These are phyloP conservation scores for Spathaspora arborariae DNA, from an alignment of 805 yeast species.

Conservation along the genomic window DNA sequence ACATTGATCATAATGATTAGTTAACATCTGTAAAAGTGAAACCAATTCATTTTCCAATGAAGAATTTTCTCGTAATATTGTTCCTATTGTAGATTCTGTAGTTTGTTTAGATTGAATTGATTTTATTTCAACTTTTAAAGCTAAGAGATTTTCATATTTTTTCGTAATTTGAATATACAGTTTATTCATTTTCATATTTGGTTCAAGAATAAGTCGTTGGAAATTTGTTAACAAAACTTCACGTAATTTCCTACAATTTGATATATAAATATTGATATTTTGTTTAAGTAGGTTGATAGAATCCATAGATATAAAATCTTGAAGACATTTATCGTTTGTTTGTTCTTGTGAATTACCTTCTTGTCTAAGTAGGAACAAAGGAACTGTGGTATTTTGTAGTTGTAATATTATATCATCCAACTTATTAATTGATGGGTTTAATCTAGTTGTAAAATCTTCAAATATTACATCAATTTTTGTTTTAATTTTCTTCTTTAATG, in stretches of 20 bases:
- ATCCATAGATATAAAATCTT: slow-evolving; percentile 32
- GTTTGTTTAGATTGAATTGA: slow-evolving; percentile 5
- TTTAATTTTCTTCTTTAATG: slow-evolving; percentile 11
- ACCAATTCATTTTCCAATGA: slow-evolving; percentile 68
- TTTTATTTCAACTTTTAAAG: slow-evolving; percentile 14
- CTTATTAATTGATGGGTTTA: slow-evolving; percentile 21
- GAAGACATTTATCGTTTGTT: slow-evolving; percentile 11
- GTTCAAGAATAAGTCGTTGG: slow-evolving; percentile 14
- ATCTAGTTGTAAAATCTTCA: slow-evolving; percentile 8
- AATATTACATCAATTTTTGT: slow-evolving; percentile 11
- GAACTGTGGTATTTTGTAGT: slow-evolving; percentile 27
- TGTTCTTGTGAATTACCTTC: neutral
- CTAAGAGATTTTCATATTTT: slow-evolving; percentile 17
- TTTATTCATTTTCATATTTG: slow-evolving; percentile 13
- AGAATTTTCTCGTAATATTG: slow-evolving; percentile 38
- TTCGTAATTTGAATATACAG: slow-evolving; percentile 13
- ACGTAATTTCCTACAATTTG: slow-evolving; percentile 21
- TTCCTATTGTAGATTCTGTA: slow-evolving; percentile 15
- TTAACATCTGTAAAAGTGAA: slow-evolving; percentile 60
- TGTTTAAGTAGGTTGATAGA: slow-evolving; percentile 23
- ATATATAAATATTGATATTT: slow-evolving; percentile 24
- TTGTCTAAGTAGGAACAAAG: slow-evolving; percentile 14
- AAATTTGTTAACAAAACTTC: slow-evolving; percentile 13
- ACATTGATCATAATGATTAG: slow-evolving; percentile 84
- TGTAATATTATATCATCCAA: slow-evolving; percentile 22